Evolutionary conservation across 108 stramenopile genomes (phyloP), one percentile per base, ranked within the genome.

Genomic region (Skeletonema marinoi): DNA sequence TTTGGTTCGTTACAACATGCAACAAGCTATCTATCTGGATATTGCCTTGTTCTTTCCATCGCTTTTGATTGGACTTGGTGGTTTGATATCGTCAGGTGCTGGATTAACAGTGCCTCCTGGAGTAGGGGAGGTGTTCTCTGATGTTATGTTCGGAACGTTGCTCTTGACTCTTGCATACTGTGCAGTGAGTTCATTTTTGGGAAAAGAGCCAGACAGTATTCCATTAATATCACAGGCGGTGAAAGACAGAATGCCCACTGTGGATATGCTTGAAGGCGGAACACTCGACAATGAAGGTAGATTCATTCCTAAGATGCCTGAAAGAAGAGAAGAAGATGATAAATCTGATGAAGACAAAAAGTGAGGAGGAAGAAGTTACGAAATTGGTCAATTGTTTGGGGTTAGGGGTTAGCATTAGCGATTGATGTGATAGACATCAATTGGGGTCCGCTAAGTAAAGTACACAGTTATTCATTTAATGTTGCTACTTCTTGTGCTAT

Each of bases 21-120:
- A 94, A 65, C 96, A 96, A 85, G 96, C 96, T 11, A 94, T 96
- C 46, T 93, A 88, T 50, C 65, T 96, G 60, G 96, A 96, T 81
- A 96, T 96, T 78, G 93, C 92, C 9, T 73, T 96, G 48, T 91
- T 96, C 86, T 88, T 96, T 54, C 93, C 93, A 69, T 88, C 90
- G 16, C 76, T 96, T 8, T 38, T 93, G 46, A 58, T 72, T 8
- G 88, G 88, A 9, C 41, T 93, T 13, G 70, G 81, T n/a, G 83
- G 71, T 10, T 58, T 84, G 30, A 35, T 88, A 32, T 51, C 73
- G 4, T 48, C 65, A 13, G 75, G 74, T 10, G 70, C 82, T 0
- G 89, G 83, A 41, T 63, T 73, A 5, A 25, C 60, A 10, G 35
- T 92, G 25, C 83, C 89, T 4, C 31, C 62, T 16, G 63, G 32